Base-by-base conservation (phyloP, 2,329 filamentous ascomycete species). In the Aspergillus sp. region DNA sequence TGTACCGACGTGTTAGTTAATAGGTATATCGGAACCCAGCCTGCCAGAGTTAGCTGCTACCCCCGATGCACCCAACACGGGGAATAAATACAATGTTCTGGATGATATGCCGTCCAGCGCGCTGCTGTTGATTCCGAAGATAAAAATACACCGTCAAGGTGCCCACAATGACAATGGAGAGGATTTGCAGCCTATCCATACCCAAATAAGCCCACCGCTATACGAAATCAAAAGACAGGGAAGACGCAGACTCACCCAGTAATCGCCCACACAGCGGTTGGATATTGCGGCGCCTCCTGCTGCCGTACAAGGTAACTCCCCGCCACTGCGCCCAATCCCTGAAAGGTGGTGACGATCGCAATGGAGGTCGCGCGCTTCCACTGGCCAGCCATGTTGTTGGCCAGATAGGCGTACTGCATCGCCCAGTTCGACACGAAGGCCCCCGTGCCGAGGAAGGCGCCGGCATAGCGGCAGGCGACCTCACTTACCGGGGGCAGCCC, bases 351-450 rank as follows among this genome's bases (percentile, higher is more conserved):
- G 2, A 85, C 78, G 0, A 79, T 76, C 0, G 83, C 84, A 0
- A 83, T 82, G 0, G 82, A 81, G 44, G 83, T 84, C 2, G 79
- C 82, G 26, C 83, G 74, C 66, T 86, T 86, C 83, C 83, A 87
- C 60, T 86, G 83, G 0, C 82, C 82, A 0, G 79, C 75, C 40
- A 86, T 76, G 56, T 85, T 87, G 64, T 85, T 86, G 14, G 81
- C 79, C 62, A 83, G 79, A 57, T 84, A 86, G 0, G 82, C 79
- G 48, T 81, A 84, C 56, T 88, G 71, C 0, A 83, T 85, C 0
- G 85, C 84, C 84, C 85, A 88, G 57, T 88, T 88, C 3, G 80
- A 82, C 3, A 88, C 78, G 57, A 87, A 88, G 1, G 85, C 84
- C 0, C 85, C 85, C 0, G 85, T 88, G 0, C 84, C 83, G 2